These are phyloP conservation scores for Lasiodiplodia theobromae DNA, from an alignment of 2,329 filamentous ascomycete genomes.

Conservation along the genomic window DNA sequence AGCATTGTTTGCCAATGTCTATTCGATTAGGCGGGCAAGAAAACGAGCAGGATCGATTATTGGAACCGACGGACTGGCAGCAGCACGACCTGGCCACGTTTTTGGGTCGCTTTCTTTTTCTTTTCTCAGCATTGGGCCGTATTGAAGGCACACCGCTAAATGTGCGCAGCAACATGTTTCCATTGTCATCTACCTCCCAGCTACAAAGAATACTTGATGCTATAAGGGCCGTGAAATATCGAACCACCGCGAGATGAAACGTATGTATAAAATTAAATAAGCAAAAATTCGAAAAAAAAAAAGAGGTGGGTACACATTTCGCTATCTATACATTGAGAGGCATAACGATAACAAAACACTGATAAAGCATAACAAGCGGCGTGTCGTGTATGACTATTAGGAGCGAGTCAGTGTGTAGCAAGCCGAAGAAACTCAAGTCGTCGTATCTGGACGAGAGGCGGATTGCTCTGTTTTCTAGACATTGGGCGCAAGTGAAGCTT, in stretches of 20 bases:
- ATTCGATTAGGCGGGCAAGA: no score
- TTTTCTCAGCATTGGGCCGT: no score
- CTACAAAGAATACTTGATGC: not conserved
- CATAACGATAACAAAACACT: no score
- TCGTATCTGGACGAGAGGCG: no score
- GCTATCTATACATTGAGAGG: no score
- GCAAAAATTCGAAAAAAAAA: not conserved
- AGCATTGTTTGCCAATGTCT: no score
- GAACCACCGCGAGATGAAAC: not conserved
- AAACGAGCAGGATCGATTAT: no score
- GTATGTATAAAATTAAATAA: not conserved
- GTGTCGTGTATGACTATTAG: not conserved
- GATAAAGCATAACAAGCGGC: no score
- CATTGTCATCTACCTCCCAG: not conserved
- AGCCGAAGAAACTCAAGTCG: not conserved
- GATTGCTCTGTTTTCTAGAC: rapidly evolving
- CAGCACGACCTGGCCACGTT: no score
- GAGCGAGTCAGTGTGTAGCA: not conserved
- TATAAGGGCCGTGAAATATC: not conserved
- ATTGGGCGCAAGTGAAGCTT: not conserved
- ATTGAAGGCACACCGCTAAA: not conserved
- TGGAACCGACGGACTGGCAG: no score
- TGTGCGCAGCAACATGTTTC: not conserved
- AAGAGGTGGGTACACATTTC: no score
- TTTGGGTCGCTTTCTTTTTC: no score